phyloP scores from a whole-genome alignment of 2,329 filamentous ascomycete genomes.

The Shiraia sp. region DNA sequence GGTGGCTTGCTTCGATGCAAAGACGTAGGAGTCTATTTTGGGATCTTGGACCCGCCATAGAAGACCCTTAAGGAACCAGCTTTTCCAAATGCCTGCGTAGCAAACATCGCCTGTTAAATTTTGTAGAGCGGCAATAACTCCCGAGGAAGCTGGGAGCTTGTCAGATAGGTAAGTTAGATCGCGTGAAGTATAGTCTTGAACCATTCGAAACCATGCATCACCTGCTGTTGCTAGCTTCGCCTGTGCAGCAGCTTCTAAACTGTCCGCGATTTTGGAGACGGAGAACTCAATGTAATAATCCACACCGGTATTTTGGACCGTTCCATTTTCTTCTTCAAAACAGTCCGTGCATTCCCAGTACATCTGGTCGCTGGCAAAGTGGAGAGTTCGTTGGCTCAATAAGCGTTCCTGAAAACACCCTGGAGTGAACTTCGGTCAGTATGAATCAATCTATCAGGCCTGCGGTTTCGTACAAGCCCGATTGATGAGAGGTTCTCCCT shows the following conservation, averaged over 20 bases:
- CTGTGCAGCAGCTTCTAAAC: not conserved
- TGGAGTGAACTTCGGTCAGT: too few relatives aligned
- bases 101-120: constrained; percentile 7
- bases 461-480: constrained; percentile 1
- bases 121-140: constrained; percentile 3
- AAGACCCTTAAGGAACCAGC: constrained; percentile 6
- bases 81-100: constrained; percentile 12
- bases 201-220: constrained; percentile 4
- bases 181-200: constrained; percentile 10
- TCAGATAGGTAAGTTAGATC: constrained; percentile 10
- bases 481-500: constrained; percentile 4
- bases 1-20: constrained; percentile 1
- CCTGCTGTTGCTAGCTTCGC: not conserved
- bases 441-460: not conserved
- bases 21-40: constrained; percentile 1
- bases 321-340: constrained; percentile 1
- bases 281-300: not conserved
- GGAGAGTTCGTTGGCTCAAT: constrained; percentile 1
- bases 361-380: constrained; percentile 10
- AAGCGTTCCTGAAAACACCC: constrained; percentile 10
- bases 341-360: constrained; percentile 7
- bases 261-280: not conserved
- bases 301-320: not conserved
- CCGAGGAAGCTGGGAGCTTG: constrained; percentile 12
- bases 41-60: constrained; percentile 11